Base-by-base conservation (phyloP, 495 filamentous ascomycete species). In the Podospora pseudopauciseta region DNA sequence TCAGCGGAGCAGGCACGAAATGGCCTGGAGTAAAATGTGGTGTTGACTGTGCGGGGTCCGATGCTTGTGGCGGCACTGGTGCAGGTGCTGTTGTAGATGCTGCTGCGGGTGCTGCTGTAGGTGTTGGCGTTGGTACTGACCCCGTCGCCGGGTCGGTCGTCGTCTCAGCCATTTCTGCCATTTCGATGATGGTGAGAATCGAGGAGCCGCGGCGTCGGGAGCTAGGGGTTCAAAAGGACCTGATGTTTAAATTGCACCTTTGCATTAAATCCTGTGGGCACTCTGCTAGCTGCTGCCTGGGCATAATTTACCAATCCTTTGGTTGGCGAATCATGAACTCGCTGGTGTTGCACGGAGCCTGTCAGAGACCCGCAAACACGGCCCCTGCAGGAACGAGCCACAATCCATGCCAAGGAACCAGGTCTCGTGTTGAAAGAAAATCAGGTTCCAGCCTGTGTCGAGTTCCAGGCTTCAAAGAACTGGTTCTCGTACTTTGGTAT, bases 381-480 rank as follows among this genome's bases (percentile, higher is more conserved):
- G 13, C 3, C 39, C 39, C 13, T 16, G 39, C 39, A 49, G 39
- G 39, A 5, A 49, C 9, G 13, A 49, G 39, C 13, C 7, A 49
- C 39, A 11, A 16, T 0, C 39, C 39, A 5, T 49, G 13, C 39
- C 39, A 49, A 49, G 39, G 13, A 1, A 39, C 4, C 34, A 6
- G 11, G 34, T 11, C 34, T 39, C 11, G 6, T 49, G 9, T 13
- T 49, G 13, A 11, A 49, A 49, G 39, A 49, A 13, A 13, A 11
- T 49, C 67, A 68, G 54, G 57, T 62, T 23, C 66, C 69, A 2
- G 69, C 57, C 62, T 71, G 67, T 23, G 69, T 67, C 71, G 73
- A 61, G 55, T 77, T 72, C 75, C 75, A 77, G 6, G 63, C 27
- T 69, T 60, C 28, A 70, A 73, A 77, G 11, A 49, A 67, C 69